Base-by-base conservation (phyloP, 805 yeast species). In the Candida oleophila region DNA sequence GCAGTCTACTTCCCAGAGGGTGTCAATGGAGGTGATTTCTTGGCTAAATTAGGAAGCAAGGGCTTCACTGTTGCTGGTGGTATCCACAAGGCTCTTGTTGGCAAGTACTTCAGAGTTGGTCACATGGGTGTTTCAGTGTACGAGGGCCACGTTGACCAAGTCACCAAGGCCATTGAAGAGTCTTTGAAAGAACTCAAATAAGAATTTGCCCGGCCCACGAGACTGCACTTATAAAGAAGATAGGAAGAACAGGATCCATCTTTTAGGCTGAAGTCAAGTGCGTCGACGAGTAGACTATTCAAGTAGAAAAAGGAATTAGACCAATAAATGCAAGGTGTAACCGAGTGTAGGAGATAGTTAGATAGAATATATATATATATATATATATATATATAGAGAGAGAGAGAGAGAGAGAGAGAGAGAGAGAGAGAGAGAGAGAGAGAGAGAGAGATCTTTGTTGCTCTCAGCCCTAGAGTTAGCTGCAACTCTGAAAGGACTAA, bases 41-140 rank as follows among this genome's bases (percentile, higher is more conserved):
- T 89, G 50, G 68, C 76, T 39, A 65, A 74, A 39, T 67, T 88
- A 52, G 80, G 83, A 50, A 66, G 74, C 44, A 79, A 81, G 55
- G 91, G 90, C 16, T 80, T 87, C 59, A 80, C 85, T 20, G 78
- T 91, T 42, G 96, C 97, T 40, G 95, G 94, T 42, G 97, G 97
- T 48, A 85, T 91, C 53, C 92, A 87, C 71, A 83, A 81, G 66
- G 89, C 82, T 20, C 81, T 89, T 57, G 84, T 81, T 41, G 78
- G 86, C 49, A 83, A 85, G 65, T 91, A 91, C 72, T 88, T 92
- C 74, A 81, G 98, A 68, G 83, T 91, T 49, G 98, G 98, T 32
- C 98, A 91, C 71, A 92, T 92, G 98, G 97, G 97, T 52, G 83
- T 82, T 49, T 78, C 90, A 41, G 66, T 72, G n/a, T 67, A 68